Conservation (phyloP, 2,329 filamentous ascomycete species). For the Phoma sp. region DNA sequence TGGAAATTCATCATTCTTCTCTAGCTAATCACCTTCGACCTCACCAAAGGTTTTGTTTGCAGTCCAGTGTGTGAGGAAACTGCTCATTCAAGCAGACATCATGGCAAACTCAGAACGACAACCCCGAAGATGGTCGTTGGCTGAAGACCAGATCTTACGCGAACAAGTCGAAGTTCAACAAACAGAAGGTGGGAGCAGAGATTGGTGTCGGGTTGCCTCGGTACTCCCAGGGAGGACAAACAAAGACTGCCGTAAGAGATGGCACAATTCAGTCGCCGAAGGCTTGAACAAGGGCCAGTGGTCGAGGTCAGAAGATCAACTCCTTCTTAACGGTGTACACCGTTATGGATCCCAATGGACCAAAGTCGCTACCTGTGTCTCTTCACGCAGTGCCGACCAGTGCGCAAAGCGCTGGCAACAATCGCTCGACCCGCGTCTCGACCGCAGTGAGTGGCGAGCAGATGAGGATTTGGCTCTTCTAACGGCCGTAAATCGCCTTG, state of each 20-base stretch:
- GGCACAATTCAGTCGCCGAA: slow-evolving; percentile 49
- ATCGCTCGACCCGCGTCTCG: slow-evolving; percentile 51
- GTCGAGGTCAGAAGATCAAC: slow-evolving; percentile 46
- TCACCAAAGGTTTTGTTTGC: background rate
- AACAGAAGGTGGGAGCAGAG: slow-evolving; percentile 7
- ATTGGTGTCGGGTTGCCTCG: slow-evolving; percentile 46
- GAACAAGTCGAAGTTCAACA: slow-evolving; percentile 34
- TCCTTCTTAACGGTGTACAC: slow-evolving; percentile 44
- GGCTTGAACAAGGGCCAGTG: slow-evolving; percentile 52
- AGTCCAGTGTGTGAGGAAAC: background rate
- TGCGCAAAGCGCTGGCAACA: slow-evolving; percentile 58
- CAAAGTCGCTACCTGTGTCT: slow-evolving; percentile 50
- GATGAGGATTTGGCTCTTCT: slow-evolving; percentile 37
- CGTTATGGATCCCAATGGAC: slow-evolving; percentile 52
- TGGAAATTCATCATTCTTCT: background rate
- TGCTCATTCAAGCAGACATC: background rate
- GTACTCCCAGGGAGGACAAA: slow-evolving; percentile 51
- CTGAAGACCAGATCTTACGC: slow-evolving; percentile 33
- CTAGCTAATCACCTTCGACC: background rate
- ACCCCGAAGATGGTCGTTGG: slow-evolving; percentile 24
- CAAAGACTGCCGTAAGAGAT: slow-evolving; percentile 55
- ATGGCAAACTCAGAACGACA: slow-evolving; percentile 1
- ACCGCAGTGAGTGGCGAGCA: slow-evolving; percentile 49
- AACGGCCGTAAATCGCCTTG: slow-evolving; percentile 25
- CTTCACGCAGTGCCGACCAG: slow-evolving; percentile 51